Evolutionary conservation across 108 stramenopile species (phyloP).

Genomic region (Nitzschia sp.): DNA sequence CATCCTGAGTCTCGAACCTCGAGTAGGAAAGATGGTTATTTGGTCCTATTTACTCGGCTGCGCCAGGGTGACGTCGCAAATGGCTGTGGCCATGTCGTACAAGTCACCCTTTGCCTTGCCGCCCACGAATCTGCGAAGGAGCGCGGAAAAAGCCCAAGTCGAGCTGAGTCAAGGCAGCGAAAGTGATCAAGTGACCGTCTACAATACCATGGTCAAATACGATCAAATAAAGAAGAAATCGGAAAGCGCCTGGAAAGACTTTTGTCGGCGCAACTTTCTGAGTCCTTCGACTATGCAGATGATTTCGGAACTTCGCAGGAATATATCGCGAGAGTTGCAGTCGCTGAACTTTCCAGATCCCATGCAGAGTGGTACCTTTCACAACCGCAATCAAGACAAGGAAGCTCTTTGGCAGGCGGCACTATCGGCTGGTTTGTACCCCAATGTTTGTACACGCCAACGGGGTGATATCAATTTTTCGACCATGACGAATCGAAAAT

Average conservation of each 20-base stretch:
- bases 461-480: conserved; percentile 71
- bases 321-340: conserved; percentile 59
- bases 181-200: conserved; percentile 73
- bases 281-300: conserved; percentile 54
- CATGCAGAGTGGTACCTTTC: conserved; percentile 27
- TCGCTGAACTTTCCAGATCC: conserved; percentile 51
- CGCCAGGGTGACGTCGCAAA: conserved; percentile 48
- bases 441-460: conserved; percentile 66
- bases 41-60: conserved; percentile 72
- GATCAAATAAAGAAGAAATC: conserved; percentile 48
- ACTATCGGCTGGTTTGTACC: conserved; percentile 74
- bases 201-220: conserved; percentile 52
- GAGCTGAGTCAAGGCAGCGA: conserved; percentile 55
- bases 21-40: conserved; percentile 79
- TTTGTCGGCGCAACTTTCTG: conserved; percentile 67
- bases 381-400: conserved; percentile 63
- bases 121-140: conserved; percentile 48
- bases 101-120: conserved; percentile 72
- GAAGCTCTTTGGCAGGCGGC: conserved; percentile 57
- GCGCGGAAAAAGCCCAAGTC: conserved; percentile 59
- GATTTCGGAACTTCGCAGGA: conserved; percentile 65
- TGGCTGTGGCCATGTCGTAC: conserved; percentile 70
- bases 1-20: conserved; percentile 58
- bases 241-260: conserved; percentile 36
- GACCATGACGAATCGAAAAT: conserved; percentile 69